Percentiles rank a stretch among this genome's conserved stretches.
These are phyloP conservation scores for Fusarium acutatum DNA, from an alignment of 2,329 filamentous ascomycete genomes.

Conservation along the genomic window DNA sequence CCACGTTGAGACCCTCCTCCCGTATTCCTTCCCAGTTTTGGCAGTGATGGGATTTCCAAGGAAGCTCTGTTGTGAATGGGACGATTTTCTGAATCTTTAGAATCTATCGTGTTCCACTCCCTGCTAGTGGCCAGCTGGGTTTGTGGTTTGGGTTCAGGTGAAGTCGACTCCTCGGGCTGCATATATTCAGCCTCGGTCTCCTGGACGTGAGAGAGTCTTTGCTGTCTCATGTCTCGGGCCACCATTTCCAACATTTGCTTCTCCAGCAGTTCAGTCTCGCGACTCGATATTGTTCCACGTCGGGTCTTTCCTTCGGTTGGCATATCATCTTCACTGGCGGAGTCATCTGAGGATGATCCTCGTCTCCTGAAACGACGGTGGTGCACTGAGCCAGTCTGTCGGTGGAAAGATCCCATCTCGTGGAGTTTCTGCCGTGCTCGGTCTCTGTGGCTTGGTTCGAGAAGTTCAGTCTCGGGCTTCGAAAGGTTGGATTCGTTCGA, in stretches of 20 bases:
- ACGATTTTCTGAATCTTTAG: conserved; percentile 52
- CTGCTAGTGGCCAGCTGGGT: conserved; percentile 46
- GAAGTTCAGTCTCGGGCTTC: conserved; percentile 51
- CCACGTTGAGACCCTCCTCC: conserved; percentile 57
- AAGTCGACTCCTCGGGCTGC: conserved; percentile 46
- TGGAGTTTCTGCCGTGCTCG: conserved; percentile 69
- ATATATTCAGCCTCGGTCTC: conserved; percentile 47
- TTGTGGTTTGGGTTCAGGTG: conserved; percentile 42
- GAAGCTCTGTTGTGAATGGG: conserved; percentile 30
- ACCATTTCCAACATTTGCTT: conserved; percentile 71
- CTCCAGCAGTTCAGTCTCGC: conserved; percentile 61
- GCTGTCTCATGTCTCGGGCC: conserved; percentile 58
- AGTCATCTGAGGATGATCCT: conserved; percentile 64
- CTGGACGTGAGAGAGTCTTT: conserved; percentile 47
- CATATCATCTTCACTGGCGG: conserved; percentile 63
- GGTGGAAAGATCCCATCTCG: conserved; percentile 63
- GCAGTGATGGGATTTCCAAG: conserved; percentile 32
- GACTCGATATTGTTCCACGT: conserved; percentile 58
- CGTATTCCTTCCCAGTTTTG: conserved; percentile 52
- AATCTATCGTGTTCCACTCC: conserved; percentile 50
- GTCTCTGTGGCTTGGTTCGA: conserved; percentile 63
- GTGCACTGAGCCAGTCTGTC: conserved; percentile 59
- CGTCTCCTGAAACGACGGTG: conserved; percentile 61
- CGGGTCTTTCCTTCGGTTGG: conserved; percentile 47
- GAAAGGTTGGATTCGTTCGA: conserved; percentile 30